Evolutionary conservation across 768 basidiomycete genomes (phyloP).

Genomic region (Lactarius vividus): DNA sequence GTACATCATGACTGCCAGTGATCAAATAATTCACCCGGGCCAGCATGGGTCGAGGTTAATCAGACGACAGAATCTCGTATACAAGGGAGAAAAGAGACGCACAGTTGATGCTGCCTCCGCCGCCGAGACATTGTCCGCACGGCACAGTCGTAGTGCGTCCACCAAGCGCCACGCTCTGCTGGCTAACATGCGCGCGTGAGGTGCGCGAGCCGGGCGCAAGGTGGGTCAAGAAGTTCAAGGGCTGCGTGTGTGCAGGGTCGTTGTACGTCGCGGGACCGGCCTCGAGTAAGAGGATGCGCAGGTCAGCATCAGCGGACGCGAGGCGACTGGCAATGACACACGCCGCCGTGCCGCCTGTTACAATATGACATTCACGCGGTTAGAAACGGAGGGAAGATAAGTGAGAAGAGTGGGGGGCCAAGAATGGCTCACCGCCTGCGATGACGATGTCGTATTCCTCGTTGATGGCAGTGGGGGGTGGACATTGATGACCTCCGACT

Average conservation of each 20-base stretch:
- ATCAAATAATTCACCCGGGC: not conserved
- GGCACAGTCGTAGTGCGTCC: slow-evolving; percentile 47
- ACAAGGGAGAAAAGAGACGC: slow-evolving; percentile 1
- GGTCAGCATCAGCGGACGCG: slow-evolving; percentile 47
- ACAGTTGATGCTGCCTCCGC: slow-evolving; percentile 63
- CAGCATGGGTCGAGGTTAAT: not conserved
- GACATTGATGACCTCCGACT: not conserved
- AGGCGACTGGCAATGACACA: slow-evolving; percentile 57
- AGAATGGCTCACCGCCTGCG: slow-evolving; percentile 46
- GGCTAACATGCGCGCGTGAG: slow-evolving; percentile 41
- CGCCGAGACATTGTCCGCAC: slow-evolving; percentile 52
- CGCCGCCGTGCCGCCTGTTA: slow-evolving; percentile 47
- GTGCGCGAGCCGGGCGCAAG: slow-evolving; percentile 40
- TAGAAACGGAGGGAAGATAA: not conserved
- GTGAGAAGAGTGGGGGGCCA: not conserved
- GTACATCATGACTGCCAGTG: slow-evolving; percentile 44
- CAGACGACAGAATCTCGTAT: not conserved
- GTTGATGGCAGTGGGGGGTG: not conserved
- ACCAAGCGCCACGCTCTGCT: slow-evolving; percentile 42
- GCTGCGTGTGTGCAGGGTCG: slow-evolving; percentile 48
- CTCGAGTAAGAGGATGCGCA: slow-evolving; percentile 61
- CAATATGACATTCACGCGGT: too few species aligned
- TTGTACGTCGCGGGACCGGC: slow-evolving; percentile 52
- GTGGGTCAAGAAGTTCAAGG: slow-evolving; percentile 48
- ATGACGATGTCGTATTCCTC: slow-evolving; percentile 51